A percentile compares a stretch with the other conserved stretches of the same genome.
These are phyloP conservation scores for Penicillium salamii DNA, from an alignment of 495 filamentous ascomycete species.

Conservation along the genomic window DNA sequence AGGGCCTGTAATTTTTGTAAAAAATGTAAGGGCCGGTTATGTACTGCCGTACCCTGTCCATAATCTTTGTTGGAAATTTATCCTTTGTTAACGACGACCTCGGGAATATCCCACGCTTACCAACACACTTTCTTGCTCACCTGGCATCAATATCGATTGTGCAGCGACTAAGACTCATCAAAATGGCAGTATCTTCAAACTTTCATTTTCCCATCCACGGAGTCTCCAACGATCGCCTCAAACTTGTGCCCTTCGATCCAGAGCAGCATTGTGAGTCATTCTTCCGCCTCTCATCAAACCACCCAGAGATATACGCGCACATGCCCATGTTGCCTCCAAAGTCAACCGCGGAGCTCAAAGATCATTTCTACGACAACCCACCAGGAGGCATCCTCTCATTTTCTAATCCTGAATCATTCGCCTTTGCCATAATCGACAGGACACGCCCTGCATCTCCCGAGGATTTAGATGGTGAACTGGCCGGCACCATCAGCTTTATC, in stretches of 20 bases:
- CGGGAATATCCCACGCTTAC: too few relatives aligned
- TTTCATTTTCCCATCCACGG: slow-evolving; percentile 12
- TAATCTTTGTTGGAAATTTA: too few relatives aligned
- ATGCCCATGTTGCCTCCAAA: slow-evolving; percentile 11
- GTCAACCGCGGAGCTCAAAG: slow-evolving; percentile 7
- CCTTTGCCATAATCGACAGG: slow-evolving; percentile 25
- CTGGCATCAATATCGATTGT: too few relatives aligned
- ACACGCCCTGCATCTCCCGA: slow-evolving; percentile 15
- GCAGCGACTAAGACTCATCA: too few relatives aligned
- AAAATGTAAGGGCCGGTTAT: too few relatives aligned
- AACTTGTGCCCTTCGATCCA: slow-evolving; percentile 17
- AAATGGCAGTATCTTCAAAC: too few relatives aligned
- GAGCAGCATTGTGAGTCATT: slow-evolving; percentile 13
- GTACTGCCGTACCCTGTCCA: too few relatives aligned
- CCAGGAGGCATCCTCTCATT: slow-evolving; percentile 14
- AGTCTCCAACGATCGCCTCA: slow-evolving; percentile 15
- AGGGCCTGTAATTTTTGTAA: too few relatives aligned
- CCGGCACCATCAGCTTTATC: slow-evolving; percentile 21
- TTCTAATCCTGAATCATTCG: slow-evolving; percentile 17
- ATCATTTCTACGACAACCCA: slow-evolving; percentile 7
- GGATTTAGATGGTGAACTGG: slow-evolving; percentile 21
- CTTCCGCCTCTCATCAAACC: slow-evolving; percentile 11
- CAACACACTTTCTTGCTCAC: too few relatives aligned
- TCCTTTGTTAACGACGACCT: too few relatives aligned
- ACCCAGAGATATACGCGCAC: slow-evolving; percentile 18